Conservation (phyloP, 164 flowering plant species). For the Taxillus chinensis region DNA sequence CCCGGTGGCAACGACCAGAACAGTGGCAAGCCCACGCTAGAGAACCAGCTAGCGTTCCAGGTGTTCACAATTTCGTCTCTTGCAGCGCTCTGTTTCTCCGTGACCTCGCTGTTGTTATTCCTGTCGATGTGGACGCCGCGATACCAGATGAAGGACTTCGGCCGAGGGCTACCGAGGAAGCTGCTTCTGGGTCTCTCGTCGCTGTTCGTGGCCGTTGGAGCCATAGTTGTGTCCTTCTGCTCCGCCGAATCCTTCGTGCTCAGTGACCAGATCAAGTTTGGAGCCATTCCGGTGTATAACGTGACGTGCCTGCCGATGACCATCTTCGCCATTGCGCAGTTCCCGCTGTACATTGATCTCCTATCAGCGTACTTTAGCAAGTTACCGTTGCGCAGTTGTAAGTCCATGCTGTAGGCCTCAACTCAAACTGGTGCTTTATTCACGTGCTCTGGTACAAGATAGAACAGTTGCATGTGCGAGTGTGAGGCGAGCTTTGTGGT, state of each 20-base stretch:
- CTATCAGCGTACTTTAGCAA: conserved; percentile 6
- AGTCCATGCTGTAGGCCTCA: too few species aligned
- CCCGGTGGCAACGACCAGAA: conserved; percentile 17
- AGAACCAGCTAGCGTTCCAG: conserved; percentile 7
- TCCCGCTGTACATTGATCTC: conserved; percentile 14
- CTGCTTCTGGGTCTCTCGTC: conserved; percentile 16
- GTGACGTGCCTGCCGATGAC: conserved; percentile 9
- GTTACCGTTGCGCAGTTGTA: conserved; percentile 9
- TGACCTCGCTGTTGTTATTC: conserved; percentile 16
- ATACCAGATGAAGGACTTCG: conserved; percentile 12
- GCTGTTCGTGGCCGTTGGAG: conserved; percentile 16
- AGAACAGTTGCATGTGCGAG: too few species aligned
- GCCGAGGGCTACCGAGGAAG: conserved; percentile 10
- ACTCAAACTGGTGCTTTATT: too few species aligned
- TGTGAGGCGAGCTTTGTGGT: too few species aligned
- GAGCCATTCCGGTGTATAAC: conserved; percentile 7
- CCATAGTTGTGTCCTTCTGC: conserved; percentile 23
- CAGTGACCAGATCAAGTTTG: background rate
- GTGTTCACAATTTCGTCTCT: conserved; percentile 17
- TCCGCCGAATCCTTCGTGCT: conserved; percentile 13
- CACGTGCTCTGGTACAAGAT: too few species aligned
- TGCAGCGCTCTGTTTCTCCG: conserved; percentile 18
- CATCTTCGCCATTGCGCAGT: conserved; percentile 3
- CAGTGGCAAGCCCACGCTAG: conserved; percentile 11
- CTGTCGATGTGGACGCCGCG: conserved; percentile 18